phyloP scores from a whole-genome alignment of 2,329 filamentous ascomycete species.

The Trichoderma oligosporum region DNA sequence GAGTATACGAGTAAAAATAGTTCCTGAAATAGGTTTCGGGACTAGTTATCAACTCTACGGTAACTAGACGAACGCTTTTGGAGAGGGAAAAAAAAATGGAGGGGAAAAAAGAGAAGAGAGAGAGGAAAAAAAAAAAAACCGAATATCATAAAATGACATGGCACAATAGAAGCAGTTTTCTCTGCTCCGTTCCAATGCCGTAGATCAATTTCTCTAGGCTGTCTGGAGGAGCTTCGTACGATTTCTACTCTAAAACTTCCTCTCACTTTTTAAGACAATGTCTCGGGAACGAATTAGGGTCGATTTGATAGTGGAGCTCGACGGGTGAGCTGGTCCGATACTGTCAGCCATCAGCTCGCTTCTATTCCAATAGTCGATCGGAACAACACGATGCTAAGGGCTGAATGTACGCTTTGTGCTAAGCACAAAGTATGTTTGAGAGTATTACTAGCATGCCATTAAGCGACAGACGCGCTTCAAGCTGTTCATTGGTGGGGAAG shows the following conservation, averaged over 20 bases:
- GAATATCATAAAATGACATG: neutral
- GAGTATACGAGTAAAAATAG: slow-evolving; percentile 10
- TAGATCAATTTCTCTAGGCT: too few species aligned
- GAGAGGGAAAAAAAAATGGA: too few species aligned
- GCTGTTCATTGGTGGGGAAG: slow-evolving; percentile 2
- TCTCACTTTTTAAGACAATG: neutral
- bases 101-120: neutral
- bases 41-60: neutral
- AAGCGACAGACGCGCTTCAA: slow-evolving; percentile 17
- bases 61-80: neutral
- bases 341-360: slow-evolving; percentile 12
- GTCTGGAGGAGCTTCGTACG: neutral
- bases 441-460: neutral
- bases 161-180: neutral
- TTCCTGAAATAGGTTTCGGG: neutral
- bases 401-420: too few species aligned
- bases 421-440: neutral
- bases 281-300: slow-evolving; percentile 14
- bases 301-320: slow-evolving; percentile 8
- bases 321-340: neutral
- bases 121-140: neutral
- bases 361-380: neutral
- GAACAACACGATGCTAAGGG: neutral
- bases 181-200: too few species aligned
- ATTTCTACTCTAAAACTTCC: neutral